These are phyloP conservation scores for Aspergillus fructus DNA, from an alignment of 2,329 filamentous ascomycete genomes.

Conservation along the genomic window DNA sequence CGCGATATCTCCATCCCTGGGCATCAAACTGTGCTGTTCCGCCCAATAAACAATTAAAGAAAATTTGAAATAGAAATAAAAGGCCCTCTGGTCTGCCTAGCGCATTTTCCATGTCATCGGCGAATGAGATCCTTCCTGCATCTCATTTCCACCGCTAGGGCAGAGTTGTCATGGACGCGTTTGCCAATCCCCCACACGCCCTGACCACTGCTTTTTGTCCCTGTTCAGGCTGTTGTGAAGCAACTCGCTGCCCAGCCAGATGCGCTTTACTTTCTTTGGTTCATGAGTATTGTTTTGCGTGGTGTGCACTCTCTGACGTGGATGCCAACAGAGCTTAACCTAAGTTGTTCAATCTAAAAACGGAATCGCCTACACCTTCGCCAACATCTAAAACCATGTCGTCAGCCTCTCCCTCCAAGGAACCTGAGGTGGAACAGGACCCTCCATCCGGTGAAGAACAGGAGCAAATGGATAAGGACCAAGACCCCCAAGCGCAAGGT, in stretches of 20 bases:
- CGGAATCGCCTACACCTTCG: slow-evolving; percentile 35
- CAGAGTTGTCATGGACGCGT: slow-evolving; percentile 28
- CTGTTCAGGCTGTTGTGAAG: slow-evolving; percentile 36
- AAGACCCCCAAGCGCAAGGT: slow-evolving; percentile 68
- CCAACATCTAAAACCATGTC: slow-evolving; percentile 75
- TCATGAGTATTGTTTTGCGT: slow-evolving; percentile 27
- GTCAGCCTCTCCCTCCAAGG: slow-evolving; percentile 92
- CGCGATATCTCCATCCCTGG: slow-evolving; percentile 11
- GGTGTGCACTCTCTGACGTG: slow-evolving; percentile 44
- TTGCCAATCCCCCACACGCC: slow-evolving; percentile 31
- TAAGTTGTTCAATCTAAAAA: slow-evolving; percentile 34
- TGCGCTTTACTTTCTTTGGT: slow-evolving; percentile 23
- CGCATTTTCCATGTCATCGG: slow-evolving; percentile 16
- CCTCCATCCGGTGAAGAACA: slow-evolving; percentile 89
- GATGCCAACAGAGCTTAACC: slow-evolving; percentile 43
- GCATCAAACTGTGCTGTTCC: slow-evolving; percentile 9
- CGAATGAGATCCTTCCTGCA: slow-evolving; percentile 24
- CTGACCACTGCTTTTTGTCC: slow-evolving; percentile 21
- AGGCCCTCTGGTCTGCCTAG: slow-evolving; percentile 14
- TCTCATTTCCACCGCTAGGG: slow-evolving; percentile 28
- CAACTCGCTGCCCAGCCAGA: slow-evolving; percentile 40
- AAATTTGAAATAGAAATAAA: slow-evolving; percentile 6
- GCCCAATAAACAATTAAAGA: slow-evolving; percentile 7
- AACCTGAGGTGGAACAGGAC: slow-evolving; percentile 82
- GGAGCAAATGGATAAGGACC: slow-evolving; percentile 77